phyloP scores from a whole-genome alignment of 2,329 filamentous ascomycete genomes.

The Aspergillus piperis region DNA sequence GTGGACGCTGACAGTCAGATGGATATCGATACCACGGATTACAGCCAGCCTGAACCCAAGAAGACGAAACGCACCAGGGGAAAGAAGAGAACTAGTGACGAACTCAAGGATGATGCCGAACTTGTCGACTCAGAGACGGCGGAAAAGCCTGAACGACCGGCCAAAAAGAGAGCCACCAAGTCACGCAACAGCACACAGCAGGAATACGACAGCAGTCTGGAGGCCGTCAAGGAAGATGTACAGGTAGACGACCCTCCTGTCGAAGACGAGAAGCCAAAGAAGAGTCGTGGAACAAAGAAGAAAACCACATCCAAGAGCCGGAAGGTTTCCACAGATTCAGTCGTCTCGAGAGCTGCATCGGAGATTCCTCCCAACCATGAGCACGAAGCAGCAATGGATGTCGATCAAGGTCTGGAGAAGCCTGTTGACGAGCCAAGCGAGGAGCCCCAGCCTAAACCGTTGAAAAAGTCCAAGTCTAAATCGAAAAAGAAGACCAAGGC shows the following conservation, averaged over 20 bases:
- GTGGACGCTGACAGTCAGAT: conserved; percentile 46
- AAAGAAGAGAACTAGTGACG: conserved; percentile 65
- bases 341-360: conserved; percentile 41
- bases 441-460: conserved; percentile 22
- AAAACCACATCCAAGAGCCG: conserved; percentile 45
- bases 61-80: conserved; percentile 48
- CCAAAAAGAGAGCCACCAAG: conserved; percentile 62
- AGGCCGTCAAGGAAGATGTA: conserved; percentile 32
- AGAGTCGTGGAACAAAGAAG: conserved; percentile 46
- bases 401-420: conserved; percentile 61
- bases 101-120: conserved; percentile 41
- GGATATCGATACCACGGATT: conserved; percentile 33
- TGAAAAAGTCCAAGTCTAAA: conserved; percentile 33
- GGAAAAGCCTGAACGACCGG: conserved; percentile 43
- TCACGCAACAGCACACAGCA: conserved; percentile 53
- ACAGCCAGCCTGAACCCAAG: conserved; percentile 30
- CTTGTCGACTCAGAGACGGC: conserved; percentile 16
- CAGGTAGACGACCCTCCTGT: conserved; percentile 13
- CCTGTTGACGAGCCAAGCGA: conserved; percentile 48
- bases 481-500: conserved; percentile 33
- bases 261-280: conserved; percentile 46
- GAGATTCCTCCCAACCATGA: conserved; percentile 61
- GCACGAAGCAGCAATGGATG: conserved; percentile 66
- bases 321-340: conserved; percentile 52
- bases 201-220: conserved; percentile 37